Evolutionary conservation across 1,284 basidiomycete species (phyloP).

Genomic region (Cryptococcus hybrid): DNA sequence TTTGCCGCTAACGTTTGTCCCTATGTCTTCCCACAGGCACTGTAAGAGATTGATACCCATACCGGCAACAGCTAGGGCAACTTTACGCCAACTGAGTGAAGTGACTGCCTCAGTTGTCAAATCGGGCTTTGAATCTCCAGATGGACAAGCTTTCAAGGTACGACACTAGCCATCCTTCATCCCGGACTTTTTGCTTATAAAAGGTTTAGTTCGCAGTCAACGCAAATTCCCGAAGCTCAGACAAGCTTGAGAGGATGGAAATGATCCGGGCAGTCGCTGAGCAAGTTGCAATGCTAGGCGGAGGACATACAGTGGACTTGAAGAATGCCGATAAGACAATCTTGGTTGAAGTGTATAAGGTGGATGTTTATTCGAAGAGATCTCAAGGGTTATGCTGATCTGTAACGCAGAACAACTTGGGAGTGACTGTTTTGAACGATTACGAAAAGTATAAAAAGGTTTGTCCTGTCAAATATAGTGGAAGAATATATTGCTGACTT

Average conservation of each 20-base stretch:
- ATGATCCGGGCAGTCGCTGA: constrained; percentile 43
- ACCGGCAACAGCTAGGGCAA: constrained; percentile 18
- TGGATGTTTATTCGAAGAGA: constrained; percentile 8
- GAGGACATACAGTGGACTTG: constrained; percentile 39
- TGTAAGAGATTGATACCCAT: constrained; percentile 39
- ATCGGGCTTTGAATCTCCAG: constrained; percentile 19
- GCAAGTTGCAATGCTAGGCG: constrained; percentile 26
- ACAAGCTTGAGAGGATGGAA: constrained; percentile 34
- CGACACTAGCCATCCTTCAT: background rate
- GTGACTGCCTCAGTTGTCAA: constrained; percentile 19
- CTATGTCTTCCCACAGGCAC: constrained; percentile 15
- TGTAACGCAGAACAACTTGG: constrained; percentile 25
- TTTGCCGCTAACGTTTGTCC: too few relatives aligned
- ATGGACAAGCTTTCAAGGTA: constrained; percentile 21
- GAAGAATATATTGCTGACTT: background rate
- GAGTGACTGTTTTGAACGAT: constrained; percentile 36
- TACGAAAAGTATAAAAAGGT: constrained; percentile 42
- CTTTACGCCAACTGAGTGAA: constrained; percentile 23
- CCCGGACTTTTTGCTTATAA: too few relatives aligned
- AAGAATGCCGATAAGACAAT: constrained; percentile 39
- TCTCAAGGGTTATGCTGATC: background rate
- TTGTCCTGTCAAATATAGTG: background rate
- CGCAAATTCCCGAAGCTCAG: constrained; percentile 32
- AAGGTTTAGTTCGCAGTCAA: constrained; percentile 33
- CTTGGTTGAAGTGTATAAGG: constrained; percentile 38